Percentiles rank a stretch among this genome's conserved stretches.
phyloP scores from a whole-genome alignment of 495 filamentous ascomycete genomes.

The Penicillium argentinense region DNA sequence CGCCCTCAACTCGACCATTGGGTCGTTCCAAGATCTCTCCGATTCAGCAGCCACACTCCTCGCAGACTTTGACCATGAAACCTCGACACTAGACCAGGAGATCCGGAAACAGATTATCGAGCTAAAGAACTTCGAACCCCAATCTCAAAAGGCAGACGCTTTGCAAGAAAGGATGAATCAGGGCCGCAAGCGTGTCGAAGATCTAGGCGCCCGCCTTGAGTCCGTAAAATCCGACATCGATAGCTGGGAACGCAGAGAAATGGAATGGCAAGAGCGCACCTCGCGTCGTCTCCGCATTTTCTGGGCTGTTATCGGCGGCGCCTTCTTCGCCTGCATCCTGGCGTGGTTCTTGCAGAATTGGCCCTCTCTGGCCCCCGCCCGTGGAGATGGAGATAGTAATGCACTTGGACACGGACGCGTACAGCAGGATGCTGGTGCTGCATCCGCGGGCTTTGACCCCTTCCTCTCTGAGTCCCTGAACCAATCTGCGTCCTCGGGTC shows the following conservation, averaged over 20 bases:
- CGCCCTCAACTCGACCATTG: conserved; percentile 64
- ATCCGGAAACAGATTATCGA: conserved; percentile 63
- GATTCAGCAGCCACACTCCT: conserved; percentile 60
- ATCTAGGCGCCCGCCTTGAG: conserved; percentile 66
- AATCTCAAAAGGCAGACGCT: conserved; percentile 63
- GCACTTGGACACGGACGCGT: no score
- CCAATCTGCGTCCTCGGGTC: no score
- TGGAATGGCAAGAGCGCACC: conserved; percentile 69
- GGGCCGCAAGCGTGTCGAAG: conserved; percentile 62
- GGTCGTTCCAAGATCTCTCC: conserved; percentile 68
- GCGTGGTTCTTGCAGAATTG: conserved; percentile 42
- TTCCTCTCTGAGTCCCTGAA: not conserved
- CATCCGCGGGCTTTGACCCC: no score
- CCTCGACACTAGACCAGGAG: conserved; percentile 59
- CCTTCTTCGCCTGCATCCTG: conserved; percentile 40
- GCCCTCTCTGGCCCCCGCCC: conserved; percentile 11
- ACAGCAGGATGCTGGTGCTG: no score
- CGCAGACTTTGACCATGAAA: conserved; percentile 60
- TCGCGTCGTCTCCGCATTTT: conserved; percentile 60
- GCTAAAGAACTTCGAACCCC: conserved; percentile 68
- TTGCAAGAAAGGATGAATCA: conserved; percentile 64
- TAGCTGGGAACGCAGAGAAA: conserved; percentile 68
- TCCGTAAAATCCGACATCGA: conserved; percentile 63
- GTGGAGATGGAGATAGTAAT: no score
- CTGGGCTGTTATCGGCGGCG: conserved; percentile 52